Evolutionary conservation across 2,329 filamentous ascomycete genomes (phyloP), one percentile per base, ranked within the genome.

Genomic region (Aspergillus sp.): DNA sequence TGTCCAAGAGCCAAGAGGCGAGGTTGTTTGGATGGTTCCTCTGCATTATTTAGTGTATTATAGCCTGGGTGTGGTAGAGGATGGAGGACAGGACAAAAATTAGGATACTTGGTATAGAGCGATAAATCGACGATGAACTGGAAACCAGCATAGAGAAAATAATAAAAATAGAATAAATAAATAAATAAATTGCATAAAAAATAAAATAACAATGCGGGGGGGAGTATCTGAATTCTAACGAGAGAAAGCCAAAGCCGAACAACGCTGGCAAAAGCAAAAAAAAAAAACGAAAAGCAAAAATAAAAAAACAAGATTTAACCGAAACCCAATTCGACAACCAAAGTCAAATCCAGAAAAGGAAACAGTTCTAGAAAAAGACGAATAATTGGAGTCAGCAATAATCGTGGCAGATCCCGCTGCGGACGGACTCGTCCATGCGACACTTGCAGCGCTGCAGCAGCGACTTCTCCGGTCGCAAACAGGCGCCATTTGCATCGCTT

Each of bases 381-480:
- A 30, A n/a, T n/a, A 30, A 30, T 3, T 11, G 26, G 26, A 30
- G 15, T 53, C 41, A 53, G 38, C 15, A 45, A 20, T 47, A 43
- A 24, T 43, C 41, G 18, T 26, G 51, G 42, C 51, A 56, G 48
- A 52, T 45, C 9, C 42, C 39, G 11, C 48, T 22, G 18, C 22
- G n/a, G 48, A 36, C 32, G 6, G 36, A 38, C 44, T n/a, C 38
- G 17, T 48, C 41, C 9, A 52, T n/a, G 34, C 34, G 48, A 48
- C 44, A 47, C 18, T 42, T 48, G 52, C 52, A 54, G 15, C 30
- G 43, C 17, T 53, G 42, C 12, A 53, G 51, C 11, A 48, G 18
- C 20, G 51, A 47, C 30, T 54, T 54, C n/a, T 48, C 52, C 17
- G 43, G 52, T 26, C 52, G 52, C 22, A 32, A 26, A 42, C 32